These are phyloP conservation scores for Microdochium trichocladiopsis DNA, from an alignment of 2,329 filamentous ascomycete genomes.

Conservation along the genomic window DNA sequence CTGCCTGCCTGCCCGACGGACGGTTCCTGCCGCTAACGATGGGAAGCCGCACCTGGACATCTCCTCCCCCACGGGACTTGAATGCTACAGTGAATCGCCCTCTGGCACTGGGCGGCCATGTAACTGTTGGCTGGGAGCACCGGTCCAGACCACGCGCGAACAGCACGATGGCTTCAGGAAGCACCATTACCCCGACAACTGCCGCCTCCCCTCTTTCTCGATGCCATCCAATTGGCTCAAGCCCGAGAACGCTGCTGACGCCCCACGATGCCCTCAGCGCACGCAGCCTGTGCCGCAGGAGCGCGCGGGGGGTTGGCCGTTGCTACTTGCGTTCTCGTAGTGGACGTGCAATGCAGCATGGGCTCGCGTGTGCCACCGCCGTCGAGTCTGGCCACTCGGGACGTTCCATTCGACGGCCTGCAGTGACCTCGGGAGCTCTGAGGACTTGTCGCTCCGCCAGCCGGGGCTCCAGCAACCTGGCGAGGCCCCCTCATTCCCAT, in stretches of 20 bases:
- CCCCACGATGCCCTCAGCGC: neutral
- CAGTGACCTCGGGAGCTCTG: neutral
- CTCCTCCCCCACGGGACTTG: too few relatives aligned
- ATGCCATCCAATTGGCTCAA: neutral
- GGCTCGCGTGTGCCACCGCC: neutral
- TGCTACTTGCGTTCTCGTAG: too few relatives aligned
- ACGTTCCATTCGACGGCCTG: neutral
- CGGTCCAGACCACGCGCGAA: too few relatives aligned
- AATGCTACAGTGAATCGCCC: too few relatives aligned
- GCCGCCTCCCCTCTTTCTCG: neutral
- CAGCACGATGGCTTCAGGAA: too few relatives aligned
- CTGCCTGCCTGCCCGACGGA: too few relatives aligned
- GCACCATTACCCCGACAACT: neutral
- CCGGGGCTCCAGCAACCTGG: neutral
- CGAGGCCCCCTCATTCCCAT: neutral
- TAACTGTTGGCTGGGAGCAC: too few relatives aligned
- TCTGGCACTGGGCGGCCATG: too few relatives aligned
- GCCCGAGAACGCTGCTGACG: neutral
- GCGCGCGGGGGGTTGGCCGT: too few relatives aligned
- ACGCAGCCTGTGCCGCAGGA: neutral
- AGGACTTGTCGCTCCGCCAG: neutral
- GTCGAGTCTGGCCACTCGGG: neutral
- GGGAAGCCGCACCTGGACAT: too few relatives aligned
- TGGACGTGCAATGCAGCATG: too few relatives aligned
- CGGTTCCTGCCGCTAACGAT: too few relatives aligned